Evolutionary conservation across 129 eudicot species (phyloP), one percentile per base, ranked within the genome.

Genomic region (Helianthus tuberosus): DNA sequence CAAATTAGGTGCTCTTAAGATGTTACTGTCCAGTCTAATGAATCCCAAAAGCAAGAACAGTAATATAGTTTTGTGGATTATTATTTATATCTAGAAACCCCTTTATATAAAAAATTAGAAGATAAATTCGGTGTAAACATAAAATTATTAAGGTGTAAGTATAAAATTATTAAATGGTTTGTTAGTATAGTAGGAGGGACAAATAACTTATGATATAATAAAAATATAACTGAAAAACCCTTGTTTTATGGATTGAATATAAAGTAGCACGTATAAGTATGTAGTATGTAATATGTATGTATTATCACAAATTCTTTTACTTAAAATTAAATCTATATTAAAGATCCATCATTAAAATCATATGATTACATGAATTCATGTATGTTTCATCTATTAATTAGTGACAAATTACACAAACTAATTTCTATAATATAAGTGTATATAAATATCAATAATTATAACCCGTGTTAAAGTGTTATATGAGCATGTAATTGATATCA

Each of bases 321-420:
- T 32, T 32, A 32, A 32, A 32, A 32, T 32, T 32, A 32, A 32
- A 32, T 32, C 36, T 32, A 32, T 32, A 32, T 32, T 32, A 32
- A 32, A 32, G 36, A 32, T 32, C 36, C 36, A 5, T 32, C 36
- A 32, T 6, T 55, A 38, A 39, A 57, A 57, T 38, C 55, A 51
- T 55, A 54, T 11, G 23, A 58, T 72, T 14, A 73, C 49, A 46
- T 60, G 48, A 63, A 12, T 60, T 60, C 35, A 25, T 7, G 47
- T 60, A 47, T 46, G 59, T 41, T 41, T 23, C 46, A 6, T 54
- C 20, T 3, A 73, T 61, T 29, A 73, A 60, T 32, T 17, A 35
- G 6, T n/a, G 11, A 25, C 43, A 71, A 71, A 20, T 71, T 55
- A 14, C 55, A 55, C 25, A 57, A 54, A 57, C 13, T 39, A 17